A percentile compares a stretch with the other conserved stretches of the same genome.
These are phyloP conservation scores for Firmiana major DNA, from an alignment of 345 rosid genomes.

Conservation along the genomic window DNA sequence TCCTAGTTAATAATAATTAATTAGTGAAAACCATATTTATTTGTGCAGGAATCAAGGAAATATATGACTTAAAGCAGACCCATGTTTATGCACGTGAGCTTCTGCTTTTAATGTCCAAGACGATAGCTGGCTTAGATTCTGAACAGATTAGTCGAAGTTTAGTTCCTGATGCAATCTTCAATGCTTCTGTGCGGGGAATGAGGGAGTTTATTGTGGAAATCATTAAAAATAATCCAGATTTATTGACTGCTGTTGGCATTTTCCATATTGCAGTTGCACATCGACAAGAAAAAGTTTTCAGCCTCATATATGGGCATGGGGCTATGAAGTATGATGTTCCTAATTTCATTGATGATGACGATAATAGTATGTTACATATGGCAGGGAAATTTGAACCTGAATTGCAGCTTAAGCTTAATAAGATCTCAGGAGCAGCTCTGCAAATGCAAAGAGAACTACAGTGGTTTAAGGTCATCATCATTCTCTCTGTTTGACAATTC, in stretches of 20 bases:
- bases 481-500: neutral
- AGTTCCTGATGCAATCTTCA: neutral
- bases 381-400: neutral
- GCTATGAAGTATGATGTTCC: neutral
- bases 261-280: neutral
- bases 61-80: neutral
- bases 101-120: neutral
- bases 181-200: neutral
- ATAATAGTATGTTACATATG: neutral
- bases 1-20: too few relatives aligned
- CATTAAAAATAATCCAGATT: neutral
- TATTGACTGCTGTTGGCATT: neutral
- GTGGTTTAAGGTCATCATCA: neutral
- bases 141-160: too few relatives aligned
- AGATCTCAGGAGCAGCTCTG: neutral
- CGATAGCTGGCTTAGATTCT: neutral
- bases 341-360: neutral
- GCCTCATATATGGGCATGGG: neutral
- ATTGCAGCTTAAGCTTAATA: too few relatives aligned
- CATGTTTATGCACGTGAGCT: neutral
- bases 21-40: too few relatives aligned
- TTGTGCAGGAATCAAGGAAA: neutral
- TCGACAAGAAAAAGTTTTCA: neutral
- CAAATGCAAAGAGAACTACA: neutral
- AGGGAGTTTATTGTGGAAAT: neutral